Conservation (phyloP, 176 grass and related monocot genomes). For the Tillandsia leiboldiana region DNA sequence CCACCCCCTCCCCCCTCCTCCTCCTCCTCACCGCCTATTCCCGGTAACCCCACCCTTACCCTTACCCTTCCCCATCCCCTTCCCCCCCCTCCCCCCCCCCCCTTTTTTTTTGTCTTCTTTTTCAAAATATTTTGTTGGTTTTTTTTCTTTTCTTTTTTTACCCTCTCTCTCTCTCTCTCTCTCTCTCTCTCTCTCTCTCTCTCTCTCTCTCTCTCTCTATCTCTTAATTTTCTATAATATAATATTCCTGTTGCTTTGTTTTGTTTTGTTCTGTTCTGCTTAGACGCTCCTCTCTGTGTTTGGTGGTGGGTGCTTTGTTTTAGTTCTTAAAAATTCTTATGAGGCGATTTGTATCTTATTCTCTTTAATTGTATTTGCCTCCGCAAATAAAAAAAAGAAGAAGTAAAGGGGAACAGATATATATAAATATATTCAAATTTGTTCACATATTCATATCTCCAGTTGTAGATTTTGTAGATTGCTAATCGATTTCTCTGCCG, state of each 20-base stretch:
- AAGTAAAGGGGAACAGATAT: conserved; percentile 8
- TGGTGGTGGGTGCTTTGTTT: conserved; percentile 2
- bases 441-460: neutral
- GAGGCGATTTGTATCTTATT: conserved; percentile 33
- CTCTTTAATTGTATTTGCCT: conserved; percentile 18
- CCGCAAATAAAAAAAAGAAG: conserved; percentile 22
- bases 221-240: conserved; percentile 4
- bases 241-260: conserved; percentile 37
- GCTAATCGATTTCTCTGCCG: neutral
- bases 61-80: conserved; percentile 10
- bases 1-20: conserved; percentile 16
- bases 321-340: conserved; percentile 9
- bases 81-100: conserved; percentile 5
- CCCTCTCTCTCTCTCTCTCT: neutral
- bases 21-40: neutral
- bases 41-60: neutral
- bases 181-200: conserved; percentile 10
- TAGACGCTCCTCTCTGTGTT: too few relatives aligned
- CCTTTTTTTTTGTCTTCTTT: conserved; percentile 16
- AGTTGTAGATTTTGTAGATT: too few relatives aligned
- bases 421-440: conserved; percentile 26
- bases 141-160: conserved; percentile 16
- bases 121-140: conserved; percentile 27
- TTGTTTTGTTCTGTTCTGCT: conserved; percentile 32
- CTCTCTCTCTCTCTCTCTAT: neutral